These are phyloP conservation scores for Daldinia sp. DNA, from an alignment of 2,329 filamentous ascomycete genomes.

Conservation along the genomic window DNA sequence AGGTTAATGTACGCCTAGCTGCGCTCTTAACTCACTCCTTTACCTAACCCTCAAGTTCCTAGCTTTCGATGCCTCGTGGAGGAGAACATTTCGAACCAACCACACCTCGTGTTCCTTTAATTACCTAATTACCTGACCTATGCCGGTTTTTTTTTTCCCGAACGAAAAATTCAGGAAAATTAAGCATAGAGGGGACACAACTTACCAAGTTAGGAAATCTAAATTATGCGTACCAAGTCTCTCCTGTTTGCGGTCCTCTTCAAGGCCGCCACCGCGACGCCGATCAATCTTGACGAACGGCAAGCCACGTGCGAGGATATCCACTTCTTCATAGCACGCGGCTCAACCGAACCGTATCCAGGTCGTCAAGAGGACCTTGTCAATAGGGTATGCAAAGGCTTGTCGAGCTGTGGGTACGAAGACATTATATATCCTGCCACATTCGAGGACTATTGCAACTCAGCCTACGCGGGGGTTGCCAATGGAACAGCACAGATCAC, in stretches of 20 bases:
- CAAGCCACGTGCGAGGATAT: not conserved
- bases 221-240: not conserved
- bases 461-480: slow-evolving; percentile 38
- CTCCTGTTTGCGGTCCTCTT: not conserved
- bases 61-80: no score
- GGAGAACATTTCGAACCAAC: no score
- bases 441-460: slow-evolving; percentile 39
- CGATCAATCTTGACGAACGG: not conserved
- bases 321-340: not conserved
- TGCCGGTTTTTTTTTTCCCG: no score
- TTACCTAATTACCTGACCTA: no score
- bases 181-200: no score
- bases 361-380: slow-evolving; percentile 37
- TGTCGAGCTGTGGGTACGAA: slow-evolving; percentile 39
- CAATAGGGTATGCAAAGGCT: slow-evolving; percentile 36
- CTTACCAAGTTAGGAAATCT: no score
- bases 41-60: no score
- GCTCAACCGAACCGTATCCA: slow-evolving; percentile 31
- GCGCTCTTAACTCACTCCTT: no score
- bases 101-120: no score
- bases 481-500: slow-evolving; percentile 40
- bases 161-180: no score
- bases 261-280: not conserved
- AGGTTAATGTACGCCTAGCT: no score
- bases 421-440: slow-evolving; percentile 36